Conservation (phyloP, 129 eudicot species). For the Arctium minus region DNA sequence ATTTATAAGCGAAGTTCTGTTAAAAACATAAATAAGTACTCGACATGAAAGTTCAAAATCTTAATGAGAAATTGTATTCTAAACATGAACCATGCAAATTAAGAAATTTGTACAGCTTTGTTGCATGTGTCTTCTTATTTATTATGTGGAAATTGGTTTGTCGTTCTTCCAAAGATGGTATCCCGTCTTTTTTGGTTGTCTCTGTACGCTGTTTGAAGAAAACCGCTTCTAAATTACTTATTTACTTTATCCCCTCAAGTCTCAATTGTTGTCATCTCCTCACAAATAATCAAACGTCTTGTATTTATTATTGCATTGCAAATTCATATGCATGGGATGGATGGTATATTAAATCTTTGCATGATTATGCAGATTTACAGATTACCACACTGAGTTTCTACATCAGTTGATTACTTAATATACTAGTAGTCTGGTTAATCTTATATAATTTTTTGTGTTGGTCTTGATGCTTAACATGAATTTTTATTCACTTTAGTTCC, state of each 20-base stretch:
- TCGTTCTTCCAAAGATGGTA: not conserved
- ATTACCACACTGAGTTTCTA: not conserved
- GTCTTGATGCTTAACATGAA: constrained; percentile 6
- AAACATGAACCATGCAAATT: not conserved
- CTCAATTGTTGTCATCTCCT: not conserved
- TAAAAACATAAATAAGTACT: not conserved
- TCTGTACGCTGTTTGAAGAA: not conserved
- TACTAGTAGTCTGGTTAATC: not conserved
- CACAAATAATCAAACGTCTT: not conserved
- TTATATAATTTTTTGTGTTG: not conserved
- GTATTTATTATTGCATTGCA: not conserved
- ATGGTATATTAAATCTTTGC: not conserved
- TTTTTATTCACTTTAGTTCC: constrained; percentile 59
- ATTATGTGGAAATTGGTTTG: not conserved
- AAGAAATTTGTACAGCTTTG: not conserved
- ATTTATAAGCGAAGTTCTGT: not conserved
- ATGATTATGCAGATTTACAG: constrained; percentile 1
- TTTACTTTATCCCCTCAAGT: not conserved
- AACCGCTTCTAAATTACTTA: not conserved
- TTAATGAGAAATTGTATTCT: not conserved
- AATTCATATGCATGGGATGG: constrained; percentile 1
- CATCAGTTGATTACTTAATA: constrained; percentile 2
- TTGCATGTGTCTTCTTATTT: not conserved
- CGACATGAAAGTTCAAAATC: not conserved
- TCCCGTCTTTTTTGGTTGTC: not conserved